A percentile compares a stretch with the other conserved stretches of the same genome.
Conservation (phyloP, 1,284 basidiomycete species). For the Ceratobasidium theobromae region DNA sequence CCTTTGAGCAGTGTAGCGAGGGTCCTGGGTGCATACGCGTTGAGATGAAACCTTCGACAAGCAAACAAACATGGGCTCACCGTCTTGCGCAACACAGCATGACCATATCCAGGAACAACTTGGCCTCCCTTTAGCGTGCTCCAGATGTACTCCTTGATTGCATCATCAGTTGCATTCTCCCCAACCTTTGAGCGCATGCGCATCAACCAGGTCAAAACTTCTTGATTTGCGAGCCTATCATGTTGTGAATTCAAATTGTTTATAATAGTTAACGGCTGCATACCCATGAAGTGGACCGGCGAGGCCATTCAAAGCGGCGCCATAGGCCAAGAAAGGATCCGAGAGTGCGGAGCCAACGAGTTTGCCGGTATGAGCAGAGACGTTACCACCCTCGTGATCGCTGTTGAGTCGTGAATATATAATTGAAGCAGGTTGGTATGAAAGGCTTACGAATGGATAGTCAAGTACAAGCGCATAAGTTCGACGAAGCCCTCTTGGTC, state of each 20-base stretch:
- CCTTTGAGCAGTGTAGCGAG: conserved; percentile 93
- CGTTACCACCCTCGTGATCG: conserved; percentile 98
- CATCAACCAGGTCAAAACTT: conserved; percentile 86
- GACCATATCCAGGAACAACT: conserved; percentile 93
- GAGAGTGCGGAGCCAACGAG: conserved; percentile 97
- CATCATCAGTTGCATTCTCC: conserved; percentile 76
- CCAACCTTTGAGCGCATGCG: conserved; percentile 89
- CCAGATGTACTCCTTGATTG: conserved; percentile 92
- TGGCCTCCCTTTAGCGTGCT: conserved; percentile 86
- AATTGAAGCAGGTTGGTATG: neutral
- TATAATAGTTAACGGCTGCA: conserved; percentile 8
- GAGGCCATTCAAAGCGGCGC: conserved; percentile 92
- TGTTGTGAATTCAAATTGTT: neutral
- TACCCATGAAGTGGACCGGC: conserved; percentile 93
- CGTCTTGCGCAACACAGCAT: conserved; percentile 95
- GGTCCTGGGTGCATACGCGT: conserved; percentile 55
- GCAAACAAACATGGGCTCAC: conserved; percentile 38
- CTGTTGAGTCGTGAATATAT: conserved; percentile 45
- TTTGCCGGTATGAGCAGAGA: conserved; percentile 96
- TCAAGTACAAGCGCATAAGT: conserved; percentile 94
- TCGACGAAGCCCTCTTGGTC: conserved; percentile 90
- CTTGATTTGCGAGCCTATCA: conserved; percentile 84
- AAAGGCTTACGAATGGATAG: conserved; percentile 76
- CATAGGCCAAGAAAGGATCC: conserved; percentile 96
- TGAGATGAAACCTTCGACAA: neutral